Evolutionary conservation across 768 basidiomycete species (phyloP).

Genomic region (Lactifluus pinguis): DNA sequence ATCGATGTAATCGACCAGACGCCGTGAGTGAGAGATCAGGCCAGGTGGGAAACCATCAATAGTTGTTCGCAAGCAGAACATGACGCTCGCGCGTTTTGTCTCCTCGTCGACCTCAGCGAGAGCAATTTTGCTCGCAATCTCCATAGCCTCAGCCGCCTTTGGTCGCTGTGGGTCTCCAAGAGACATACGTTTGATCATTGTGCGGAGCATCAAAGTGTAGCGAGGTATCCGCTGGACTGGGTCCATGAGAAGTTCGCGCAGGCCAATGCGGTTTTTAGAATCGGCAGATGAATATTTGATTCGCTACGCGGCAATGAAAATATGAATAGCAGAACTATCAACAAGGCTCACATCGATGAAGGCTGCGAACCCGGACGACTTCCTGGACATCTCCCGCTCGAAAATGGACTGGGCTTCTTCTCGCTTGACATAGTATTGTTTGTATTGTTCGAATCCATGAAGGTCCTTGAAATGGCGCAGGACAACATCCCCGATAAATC

Average conservation of each 20-base stretch:
- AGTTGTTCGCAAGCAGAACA: conserved; percentile 75
- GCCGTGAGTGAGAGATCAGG: conserved; percentile 80
- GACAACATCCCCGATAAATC: conserved; percentile 76
- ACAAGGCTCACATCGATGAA: conserved; percentile 71
- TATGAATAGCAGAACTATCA: not conserved
- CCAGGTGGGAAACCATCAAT: conserved; percentile 89
- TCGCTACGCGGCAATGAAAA: conserved; percentile 37
- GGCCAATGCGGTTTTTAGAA: conserved; percentile 68
- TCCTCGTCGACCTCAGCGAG: conserved; percentile 86
- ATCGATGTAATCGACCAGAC: conserved; percentile 88
- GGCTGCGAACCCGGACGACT: conserved; percentile 69
- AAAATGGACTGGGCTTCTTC: conserved; percentile 89
- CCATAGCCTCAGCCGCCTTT: conserved; percentile 76
- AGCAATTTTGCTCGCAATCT: conserved; percentile 85
- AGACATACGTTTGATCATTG: conserved; percentile 86
- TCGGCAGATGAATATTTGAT: conserved; percentile 81
- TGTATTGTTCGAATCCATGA: conserved; percentile 84
- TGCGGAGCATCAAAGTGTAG: conserved; percentile 87
- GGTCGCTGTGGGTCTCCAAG: conserved; percentile 66
- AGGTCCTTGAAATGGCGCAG: conserved; percentile 79
- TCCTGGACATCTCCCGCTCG: conserved; percentile 72
- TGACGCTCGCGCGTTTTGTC: conserved; percentile 79
- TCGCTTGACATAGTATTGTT: conserved; percentile 83
- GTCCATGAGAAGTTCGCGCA: conserved; percentile 91
- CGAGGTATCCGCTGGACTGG: conserved; percentile 93